Conservation (phyloP, 106 monocot genomes). For the Platanthera zijinensis region DNA sequence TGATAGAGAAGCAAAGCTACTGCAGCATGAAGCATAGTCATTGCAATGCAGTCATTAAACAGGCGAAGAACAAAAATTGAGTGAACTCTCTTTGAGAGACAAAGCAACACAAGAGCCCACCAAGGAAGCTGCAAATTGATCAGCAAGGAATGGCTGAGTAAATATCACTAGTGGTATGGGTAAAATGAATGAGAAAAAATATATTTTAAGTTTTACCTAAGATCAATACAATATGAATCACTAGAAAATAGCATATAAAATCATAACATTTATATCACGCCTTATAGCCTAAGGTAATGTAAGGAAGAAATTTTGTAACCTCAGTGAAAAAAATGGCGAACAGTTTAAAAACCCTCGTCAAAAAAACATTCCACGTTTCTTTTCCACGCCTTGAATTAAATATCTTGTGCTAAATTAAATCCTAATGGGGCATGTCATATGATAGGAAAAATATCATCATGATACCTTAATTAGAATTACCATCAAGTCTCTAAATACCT, state of each 20-base stretch:
- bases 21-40: conserved; percentile 72
- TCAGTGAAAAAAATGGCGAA: background rate
- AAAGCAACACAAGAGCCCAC: conserved; percentile 87
- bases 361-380: too few species aligned
- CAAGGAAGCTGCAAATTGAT: conserved; percentile 66
- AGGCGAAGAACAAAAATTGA: conserved; percentile 96
- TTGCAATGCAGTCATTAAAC: conserved; percentile 96
- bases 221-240: background rate
- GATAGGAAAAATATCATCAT: too few species aligned
- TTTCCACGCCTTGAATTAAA: too few species aligned
- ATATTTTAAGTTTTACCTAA: background rate
- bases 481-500: too few species aligned
- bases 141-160: background rate
- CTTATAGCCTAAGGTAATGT: background rate
- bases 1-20: conserved; percentile 53
- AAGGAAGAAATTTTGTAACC: background rate
- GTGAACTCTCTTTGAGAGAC: conserved; percentile 89
- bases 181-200: background rate
- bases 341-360: background rate
- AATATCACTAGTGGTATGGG: background rate
- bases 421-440: too few species aligned
- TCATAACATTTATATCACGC: background rate
- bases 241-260: background rate
- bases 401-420: too few species aligned
- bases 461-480: too few species aligned